These are phyloP conservation scores for Pezizomycotina sp. DNA, from an alignment of 2,329 filamentous ascomycete genomes.

Conservation along the genomic window DNA sequence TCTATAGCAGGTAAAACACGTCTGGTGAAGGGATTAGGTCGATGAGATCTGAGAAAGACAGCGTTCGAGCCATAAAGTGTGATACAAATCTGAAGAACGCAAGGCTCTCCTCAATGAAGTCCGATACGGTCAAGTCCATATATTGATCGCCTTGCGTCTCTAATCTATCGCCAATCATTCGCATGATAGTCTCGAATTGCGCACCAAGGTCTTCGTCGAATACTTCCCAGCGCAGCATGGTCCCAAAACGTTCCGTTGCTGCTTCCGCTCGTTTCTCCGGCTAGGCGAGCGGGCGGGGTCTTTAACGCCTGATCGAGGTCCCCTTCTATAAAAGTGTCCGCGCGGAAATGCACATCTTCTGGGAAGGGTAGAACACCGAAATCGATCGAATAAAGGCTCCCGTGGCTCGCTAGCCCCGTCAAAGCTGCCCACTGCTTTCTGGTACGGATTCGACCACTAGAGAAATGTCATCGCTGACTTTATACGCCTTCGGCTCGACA, in stretches of 20 bases:
- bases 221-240: slow-evolving; percentile 21
- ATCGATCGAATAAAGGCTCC: slow-evolving; percentile 21
- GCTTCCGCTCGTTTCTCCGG: slow-evolving; percentile 4
- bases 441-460: too few species aligned
- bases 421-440: too few species aligned
- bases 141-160: slow-evolving; percentile 15
- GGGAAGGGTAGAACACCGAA: slow-evolving; percentile 21
- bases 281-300: slow-evolving; percentile 9
- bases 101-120: slow-evolving; percentile 18
- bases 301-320: slow-evolving; percentile 19
- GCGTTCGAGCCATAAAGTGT: slow-evolving; percentile 19
- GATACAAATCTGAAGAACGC: slow-evolving; percentile 18
- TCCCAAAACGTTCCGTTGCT: slow-evolving; percentile 10
- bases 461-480: too few species aligned
- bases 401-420: slow-evolving; percentile 13
- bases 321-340: slow-evolving; percentile 23
- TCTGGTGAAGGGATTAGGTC: too few species aligned
- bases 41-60: slow-evolving; percentile 24
- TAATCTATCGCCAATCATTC: slow-evolving; percentile 13
- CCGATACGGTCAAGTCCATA: too few species aligned
- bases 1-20: slow-evolving; percentile 20
- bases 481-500: too few species aligned
- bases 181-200: slow-evolving; percentile 22
- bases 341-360: slow-evolving; percentile 20
- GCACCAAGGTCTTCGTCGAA: slow-evolving; percentile 23